phyloP scores from a whole-genome alignment of 2,329 filamentous ascomycete genomes.

The Elsinoe perseae region DNA sequence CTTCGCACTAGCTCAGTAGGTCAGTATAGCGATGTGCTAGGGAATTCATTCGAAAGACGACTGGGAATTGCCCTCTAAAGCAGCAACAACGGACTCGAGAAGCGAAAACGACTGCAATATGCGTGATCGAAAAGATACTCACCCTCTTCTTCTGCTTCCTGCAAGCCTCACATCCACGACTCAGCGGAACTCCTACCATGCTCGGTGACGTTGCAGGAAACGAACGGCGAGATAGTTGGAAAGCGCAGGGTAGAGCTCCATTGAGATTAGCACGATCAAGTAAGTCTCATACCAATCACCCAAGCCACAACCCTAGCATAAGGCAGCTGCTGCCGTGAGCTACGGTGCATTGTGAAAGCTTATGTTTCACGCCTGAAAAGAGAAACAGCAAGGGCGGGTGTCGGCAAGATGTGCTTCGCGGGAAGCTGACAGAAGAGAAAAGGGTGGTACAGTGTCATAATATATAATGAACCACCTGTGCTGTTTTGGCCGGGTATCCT shows the following conservation, averaged over 20 bases:
- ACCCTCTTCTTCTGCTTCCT: slow-evolving; percentile 17
- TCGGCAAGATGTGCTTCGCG: neutral
- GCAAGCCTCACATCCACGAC: slow-evolving; percentile 16
- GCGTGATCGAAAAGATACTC: neutral
- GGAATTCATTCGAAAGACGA: neutral
- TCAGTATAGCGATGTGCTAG: too few relatives aligned
- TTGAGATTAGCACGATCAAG: slow-evolving; percentile 1
- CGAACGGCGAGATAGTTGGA: neutral
- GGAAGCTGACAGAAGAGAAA: neutral
- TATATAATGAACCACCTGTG: neutral
- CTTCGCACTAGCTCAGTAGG: slow-evolving; percentile 7
- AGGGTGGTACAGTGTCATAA: neutral
- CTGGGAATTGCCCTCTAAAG: neutral
- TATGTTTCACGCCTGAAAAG: neutral
- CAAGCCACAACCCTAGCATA: neutral
- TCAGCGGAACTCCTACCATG: slow-evolving; percentile 15
- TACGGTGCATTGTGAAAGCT: neutral
- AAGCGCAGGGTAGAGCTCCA: slow-evolving; percentile 4
- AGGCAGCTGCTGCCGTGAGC: neutral
- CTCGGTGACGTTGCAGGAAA: neutral
- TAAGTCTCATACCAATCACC: neutral
- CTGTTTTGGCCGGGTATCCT: neutral
- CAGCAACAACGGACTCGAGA: neutral
- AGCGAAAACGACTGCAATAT: neutral
- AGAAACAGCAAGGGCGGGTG: neutral